Evolutionary conservation across 257 asterid genomes (phyloP).

Genomic region (Primulina huaijiensis): DNA sequence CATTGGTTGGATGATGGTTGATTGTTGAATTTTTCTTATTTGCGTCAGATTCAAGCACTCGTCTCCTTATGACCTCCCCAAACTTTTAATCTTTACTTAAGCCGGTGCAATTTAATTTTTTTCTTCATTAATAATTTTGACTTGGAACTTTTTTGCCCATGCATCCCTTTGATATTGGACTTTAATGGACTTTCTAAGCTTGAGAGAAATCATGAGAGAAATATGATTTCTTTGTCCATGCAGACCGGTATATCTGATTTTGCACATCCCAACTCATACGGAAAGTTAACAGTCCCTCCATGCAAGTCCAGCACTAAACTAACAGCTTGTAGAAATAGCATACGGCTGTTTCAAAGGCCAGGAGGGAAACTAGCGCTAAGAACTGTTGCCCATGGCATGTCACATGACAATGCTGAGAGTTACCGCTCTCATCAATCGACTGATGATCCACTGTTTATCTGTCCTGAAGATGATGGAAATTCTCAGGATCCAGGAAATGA

Average conservation of each 20-base stretch:
- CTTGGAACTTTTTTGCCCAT: too few species aligned
- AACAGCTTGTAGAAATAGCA: conserved; percentile 29
- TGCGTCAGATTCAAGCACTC: not conserved
- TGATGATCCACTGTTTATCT: conserved; percentile 35
- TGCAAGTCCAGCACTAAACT: conserved; percentile 31
- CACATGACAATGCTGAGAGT: conserved; percentile 43
- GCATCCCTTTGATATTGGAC: too few species aligned
- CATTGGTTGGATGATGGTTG: not conserved
- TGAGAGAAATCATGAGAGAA: not conserved
- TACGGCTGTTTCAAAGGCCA: conserved; percentile 26
- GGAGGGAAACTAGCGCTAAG: conserved; percentile 30
- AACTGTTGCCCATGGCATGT: conserved; percentile 36
- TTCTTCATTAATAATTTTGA: not conserved
- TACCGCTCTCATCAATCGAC: conserved; percentile 30
- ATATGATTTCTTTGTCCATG: conserved; percentile 17
- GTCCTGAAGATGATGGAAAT: conserved; percentile 27
- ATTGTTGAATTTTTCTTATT: not conserved
- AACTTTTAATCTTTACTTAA: conserved; percentile 1
- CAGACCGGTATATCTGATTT: conserved; percentile 45
- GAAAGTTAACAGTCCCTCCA: conserved; percentile 31
- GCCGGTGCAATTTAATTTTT: not conserved
- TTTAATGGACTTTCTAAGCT: not conserved
- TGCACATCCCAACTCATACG: conserved; percentile 27
- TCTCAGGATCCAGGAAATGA: conserved; percentile 28
- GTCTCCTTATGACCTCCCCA: not conserved